Evolutionary conservation across 306 rosid genomes (phyloP).

Genomic region (Datisca glomerata): DNA sequence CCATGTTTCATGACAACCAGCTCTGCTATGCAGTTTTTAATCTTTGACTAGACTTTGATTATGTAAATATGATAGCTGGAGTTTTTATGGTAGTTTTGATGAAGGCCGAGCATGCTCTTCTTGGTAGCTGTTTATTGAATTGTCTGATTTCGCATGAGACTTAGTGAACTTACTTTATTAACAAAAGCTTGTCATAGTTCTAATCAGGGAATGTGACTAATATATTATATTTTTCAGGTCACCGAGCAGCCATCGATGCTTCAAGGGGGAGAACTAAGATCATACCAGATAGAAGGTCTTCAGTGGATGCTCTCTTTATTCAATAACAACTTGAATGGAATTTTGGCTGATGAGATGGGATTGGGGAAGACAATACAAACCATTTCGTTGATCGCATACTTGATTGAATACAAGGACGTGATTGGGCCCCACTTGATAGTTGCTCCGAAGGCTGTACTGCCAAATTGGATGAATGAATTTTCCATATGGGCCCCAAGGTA

Average conservation of each 20-base stretch:
- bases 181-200: too few relatives aligned
- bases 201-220: too few relatives aligned
- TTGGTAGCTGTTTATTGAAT: too few relatives aligned
- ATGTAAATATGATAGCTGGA: too few relatives aligned
- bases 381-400: slow-evolving; percentile 79
- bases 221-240: slow-evolving; percentile 38
- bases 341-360: slow-evolving; percentile 99
- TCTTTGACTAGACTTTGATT: too few relatives aligned
- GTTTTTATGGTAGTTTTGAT: too few relatives aligned
- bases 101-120: too few relatives aligned
- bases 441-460: slow-evolving; percentile 98
- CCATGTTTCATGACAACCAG: too few relatives aligned
- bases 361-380: slow-evolving; percentile 98
- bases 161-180: too few relatives aligned
- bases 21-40: too few relatives aligned
- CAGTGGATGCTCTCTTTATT: slow-evolving; percentile 99
- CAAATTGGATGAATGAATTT: slow-evolving; percentile 89
- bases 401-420: slow-evolving; percentile 76
- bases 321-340: slow-evolving; percentile 92
- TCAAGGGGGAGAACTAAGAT: slow-evolving; percentile 93
- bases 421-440: slow-evolving; percentile 93
- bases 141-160: too few relatives aligned
- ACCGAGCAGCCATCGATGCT: slow-evolving; percentile 91
- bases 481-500: slow-evolving; percentile 97
- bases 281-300: slow-evolving; percentile 93